A percentile compares a stretch with the other conserved stretches of the same genome.
Conservation (phyloP, 208 protist genomes). For the Leishmania mexicana region DNA sequence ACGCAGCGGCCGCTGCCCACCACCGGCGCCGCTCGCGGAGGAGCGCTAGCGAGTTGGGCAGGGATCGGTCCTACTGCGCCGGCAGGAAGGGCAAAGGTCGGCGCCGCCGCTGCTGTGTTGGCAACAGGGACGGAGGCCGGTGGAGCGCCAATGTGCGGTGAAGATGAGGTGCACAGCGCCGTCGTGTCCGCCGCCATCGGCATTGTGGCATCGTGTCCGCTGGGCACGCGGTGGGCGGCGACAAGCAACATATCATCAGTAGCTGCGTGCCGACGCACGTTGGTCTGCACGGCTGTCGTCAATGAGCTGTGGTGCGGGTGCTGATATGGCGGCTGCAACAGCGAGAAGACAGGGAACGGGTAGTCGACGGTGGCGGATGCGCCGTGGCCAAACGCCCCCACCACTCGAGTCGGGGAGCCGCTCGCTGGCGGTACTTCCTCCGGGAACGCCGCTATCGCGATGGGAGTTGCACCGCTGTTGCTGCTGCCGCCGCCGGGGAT, state of each 20-base stretch:
- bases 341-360: background rate
- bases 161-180: background rate
- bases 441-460: background rate
- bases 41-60: background rate
- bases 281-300: background rate
- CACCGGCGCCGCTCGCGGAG: background rate
- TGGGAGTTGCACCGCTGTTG: background rate
- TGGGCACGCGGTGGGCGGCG: background rate
- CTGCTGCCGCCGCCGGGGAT: background rate
- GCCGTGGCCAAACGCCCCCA: background rate
- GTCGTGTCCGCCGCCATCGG: background rate
- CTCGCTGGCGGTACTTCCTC: background rate
- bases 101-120: background rate
- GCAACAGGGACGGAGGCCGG: background rate
- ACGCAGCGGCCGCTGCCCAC: background rate
- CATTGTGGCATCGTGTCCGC: conserved; percentile 1
- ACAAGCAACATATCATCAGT: background rate
- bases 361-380: background rate
- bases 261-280: background rate
- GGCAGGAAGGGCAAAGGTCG: background rate
- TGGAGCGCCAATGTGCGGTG: background rate
- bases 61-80: background rate
- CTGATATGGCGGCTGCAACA: background rate
- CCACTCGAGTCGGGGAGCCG: background rate
- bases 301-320: background rate